Evolutionary conservation across 257 asterid species (phyloP).

Genomic region (Dorcoceras hygrometricum): DNA sequence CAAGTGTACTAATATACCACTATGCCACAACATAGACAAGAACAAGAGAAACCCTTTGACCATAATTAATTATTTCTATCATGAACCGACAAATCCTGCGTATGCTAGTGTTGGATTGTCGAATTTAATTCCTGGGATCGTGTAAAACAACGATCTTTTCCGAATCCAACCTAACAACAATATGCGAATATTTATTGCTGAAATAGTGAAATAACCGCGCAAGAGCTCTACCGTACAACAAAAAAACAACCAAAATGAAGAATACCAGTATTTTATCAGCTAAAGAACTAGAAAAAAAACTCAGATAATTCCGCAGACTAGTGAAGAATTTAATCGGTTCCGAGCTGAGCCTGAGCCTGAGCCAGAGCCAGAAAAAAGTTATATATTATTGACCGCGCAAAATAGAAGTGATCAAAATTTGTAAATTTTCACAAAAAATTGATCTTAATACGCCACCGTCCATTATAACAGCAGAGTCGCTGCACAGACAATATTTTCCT

Average conservation of each 20-base stretch:
- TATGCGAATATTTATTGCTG: no score
- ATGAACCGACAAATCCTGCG: background rate
- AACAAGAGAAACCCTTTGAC: background rate
- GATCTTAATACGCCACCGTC: no score
- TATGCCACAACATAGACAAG: background rate
- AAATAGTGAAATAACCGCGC: background rate
- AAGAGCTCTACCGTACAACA: background rate
- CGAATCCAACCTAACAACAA: background rate
- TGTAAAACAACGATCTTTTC: background rate
- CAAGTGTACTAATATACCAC: constrained; percentile 10
- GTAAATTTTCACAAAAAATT: no score
- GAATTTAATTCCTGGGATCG: background rate
- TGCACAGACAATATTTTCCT: no score
- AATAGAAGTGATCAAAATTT: no score
- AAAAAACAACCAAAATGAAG: background rate
- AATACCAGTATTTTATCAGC: background rate
- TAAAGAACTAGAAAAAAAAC: background rate
- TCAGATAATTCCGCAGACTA: background rate
- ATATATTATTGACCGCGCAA: no score
- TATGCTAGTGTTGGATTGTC: background rate
- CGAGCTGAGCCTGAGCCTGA: no score
- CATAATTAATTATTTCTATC: background rate
- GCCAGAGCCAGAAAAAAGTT: background rate
- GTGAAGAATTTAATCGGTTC: background rate
- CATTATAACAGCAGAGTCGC: no score